Conservation (phyloP, 257 asterid genomes). For the Capsicum rhomboideum region DNA sequence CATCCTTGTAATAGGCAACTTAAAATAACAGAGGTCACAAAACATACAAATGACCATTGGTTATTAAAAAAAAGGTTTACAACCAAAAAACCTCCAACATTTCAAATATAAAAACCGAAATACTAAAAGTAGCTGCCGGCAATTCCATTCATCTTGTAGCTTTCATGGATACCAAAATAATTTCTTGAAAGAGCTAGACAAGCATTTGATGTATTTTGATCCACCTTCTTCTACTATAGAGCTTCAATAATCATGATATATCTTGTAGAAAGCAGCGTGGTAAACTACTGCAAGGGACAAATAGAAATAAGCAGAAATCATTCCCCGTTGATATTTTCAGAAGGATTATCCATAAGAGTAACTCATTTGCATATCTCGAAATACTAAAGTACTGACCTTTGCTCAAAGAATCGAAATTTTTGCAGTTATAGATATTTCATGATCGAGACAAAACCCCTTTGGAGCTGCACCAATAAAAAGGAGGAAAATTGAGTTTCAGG, state of each 20-base stretch:
- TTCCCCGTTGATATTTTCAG: not conserved
- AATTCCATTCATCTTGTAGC: not conserved
- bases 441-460: constrained; percentile 77
- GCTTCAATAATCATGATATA: not conserved
- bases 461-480: constrained; percentile 46
- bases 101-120: not conserved
- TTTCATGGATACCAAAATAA: not conserved
- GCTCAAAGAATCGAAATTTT: not conserved
- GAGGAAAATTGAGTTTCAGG: not conserved
- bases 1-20: not conserved
- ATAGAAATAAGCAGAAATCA: not conserved
- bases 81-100: not conserved
- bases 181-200: not conserved
- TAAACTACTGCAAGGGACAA: not conserved
- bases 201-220: not conserved
- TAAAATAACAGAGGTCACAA: not conserved
- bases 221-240: not conserved
- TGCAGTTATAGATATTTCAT: constrained; percentile 15
- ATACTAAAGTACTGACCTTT: not conserved
- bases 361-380: not conserved
- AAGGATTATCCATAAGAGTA: not conserved
- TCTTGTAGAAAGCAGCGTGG: not conserved
- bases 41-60: not conserved
- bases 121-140: not conserved
- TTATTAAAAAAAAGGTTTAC: not conserved